These are phyloP conservation scores for Agrocybe praecox DNA, from an alignment of 768 basidiomycete genomes.

Conservation along the genomic window DNA sequence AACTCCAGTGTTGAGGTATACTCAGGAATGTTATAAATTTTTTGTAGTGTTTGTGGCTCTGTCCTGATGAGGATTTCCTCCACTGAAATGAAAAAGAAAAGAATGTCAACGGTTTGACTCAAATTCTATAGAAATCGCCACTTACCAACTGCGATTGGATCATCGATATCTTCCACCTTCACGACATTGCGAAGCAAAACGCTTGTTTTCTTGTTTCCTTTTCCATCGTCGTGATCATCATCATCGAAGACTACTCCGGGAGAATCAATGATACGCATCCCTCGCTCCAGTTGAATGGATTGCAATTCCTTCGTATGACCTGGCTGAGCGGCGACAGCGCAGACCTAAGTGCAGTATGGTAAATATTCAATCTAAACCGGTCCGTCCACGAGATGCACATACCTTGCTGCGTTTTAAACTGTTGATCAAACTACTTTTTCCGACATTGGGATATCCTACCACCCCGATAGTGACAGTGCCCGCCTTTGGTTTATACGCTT, in stretches of 20 bases:
- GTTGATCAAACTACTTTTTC: constrained; percentile 94
- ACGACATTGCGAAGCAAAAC: constrained; percentile 86
- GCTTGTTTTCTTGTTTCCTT: constrained; percentile 54
- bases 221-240: constrained; percentile 50
- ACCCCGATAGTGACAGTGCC: constrained; percentile 86
- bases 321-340: constrained; percentile 91
- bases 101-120: background rate
- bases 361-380: background rate
- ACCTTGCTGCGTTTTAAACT: constrained; percentile 86
- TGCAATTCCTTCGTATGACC: constrained; percentile 94
- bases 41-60: constrained; percentile 67
- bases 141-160: constrained; percentile 88
- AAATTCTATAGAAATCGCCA: constrained; percentile 7
- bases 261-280: constrained; percentile 90
- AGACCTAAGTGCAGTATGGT: constrained; percentile 54
- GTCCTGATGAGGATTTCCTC: constrained; percentile 86
- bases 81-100: constrained; percentile 52
- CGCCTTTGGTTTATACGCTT: constrained; percentile 75
- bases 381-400: background rate
- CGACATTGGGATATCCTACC: constrained; percentile 97
- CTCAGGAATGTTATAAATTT: constrained; percentile 83
- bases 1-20: constrained; percentile 79
- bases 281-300: constrained; percentile 89
- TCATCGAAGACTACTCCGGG: constrained; percentile 98
- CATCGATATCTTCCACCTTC: constrained; percentile 88